A percentile compares a stretch with the other conserved stretches of the same genome.
Evolutionary conservation across 306 rosid genomes (phyloP).

Genomic region (Potentilla sterilis): DNA sequence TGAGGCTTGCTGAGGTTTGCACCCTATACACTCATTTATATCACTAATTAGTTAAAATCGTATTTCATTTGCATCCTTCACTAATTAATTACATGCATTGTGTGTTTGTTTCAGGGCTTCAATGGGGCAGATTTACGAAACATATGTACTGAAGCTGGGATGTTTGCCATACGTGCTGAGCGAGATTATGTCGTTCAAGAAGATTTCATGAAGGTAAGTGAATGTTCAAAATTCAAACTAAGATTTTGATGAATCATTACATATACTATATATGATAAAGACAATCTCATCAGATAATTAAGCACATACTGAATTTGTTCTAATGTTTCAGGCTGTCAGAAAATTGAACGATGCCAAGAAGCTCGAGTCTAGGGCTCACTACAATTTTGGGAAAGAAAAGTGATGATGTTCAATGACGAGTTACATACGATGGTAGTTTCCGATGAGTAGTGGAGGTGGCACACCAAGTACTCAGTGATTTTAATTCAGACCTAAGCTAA

Average conservation of each 20-base stretch:
- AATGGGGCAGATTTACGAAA: slow-evolving; percentile 97
- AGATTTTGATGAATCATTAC: no score
- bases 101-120: slow-evolving; percentile 57
- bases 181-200: slow-evolving; percentile 93
- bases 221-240: background rate
- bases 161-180: slow-evolving; percentile 95
- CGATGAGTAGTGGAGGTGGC: background rate
- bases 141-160: slow-evolving; percentile 97
- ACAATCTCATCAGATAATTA: no score
- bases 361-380: slow-evolving; percentile 80
- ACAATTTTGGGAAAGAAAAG: slow-evolving; percentile 72
- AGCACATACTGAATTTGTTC: background rate
- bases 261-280: no score
- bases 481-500: no score
- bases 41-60: background rate
- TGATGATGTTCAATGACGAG: slow-evolving; percentile 13
- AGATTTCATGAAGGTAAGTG: slow-evolving; percentile 88
- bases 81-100: slow-evolving; percentile 1
- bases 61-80: background rate
- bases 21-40: background rate
- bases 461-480: background rate
- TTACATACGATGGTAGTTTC: background rate
- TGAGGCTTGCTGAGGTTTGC: slow-evolving; percentile 89
- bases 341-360: slow-evolving; percentile 72
- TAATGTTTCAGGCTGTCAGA: slow-evolving; percentile 61